These are phyloP conservation scores for Teunomyces pallodes DNA, from an alignment of 805 yeast genomes.

Conservation along the genomic window DNA sequence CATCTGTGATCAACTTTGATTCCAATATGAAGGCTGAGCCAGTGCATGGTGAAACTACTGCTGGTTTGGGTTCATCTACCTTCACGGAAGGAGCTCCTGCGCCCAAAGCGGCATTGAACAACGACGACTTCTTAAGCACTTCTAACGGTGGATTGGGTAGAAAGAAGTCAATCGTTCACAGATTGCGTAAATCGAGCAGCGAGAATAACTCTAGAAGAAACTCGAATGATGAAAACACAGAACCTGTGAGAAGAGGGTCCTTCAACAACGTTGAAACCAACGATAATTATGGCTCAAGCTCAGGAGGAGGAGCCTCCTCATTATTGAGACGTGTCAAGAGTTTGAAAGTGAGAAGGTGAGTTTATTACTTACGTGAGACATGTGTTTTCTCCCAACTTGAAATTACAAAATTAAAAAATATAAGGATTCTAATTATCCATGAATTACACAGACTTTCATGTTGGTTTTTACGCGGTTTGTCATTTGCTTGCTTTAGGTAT, in stretches of 20 bases:
- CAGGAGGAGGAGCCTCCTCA: slow-evolving; percentile 29
- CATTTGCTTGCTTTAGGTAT: not conserved
- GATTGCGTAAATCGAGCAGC: slow-evolving; percentile 47
- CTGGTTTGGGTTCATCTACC: slow-evolving; percentile 89
- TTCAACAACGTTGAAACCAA: slow-evolving; percentile 8
- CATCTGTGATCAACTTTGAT: slow-evolving; percentile 65
- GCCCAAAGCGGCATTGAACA: slow-evolving; percentile 35
- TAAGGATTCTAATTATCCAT: not conserved
- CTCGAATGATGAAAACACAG: slow-evolving; percentile 23
- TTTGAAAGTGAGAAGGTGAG: slow-evolving; percentile 62
- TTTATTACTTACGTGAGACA: not conserved
- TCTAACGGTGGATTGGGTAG: slow-evolving; percentile 56
- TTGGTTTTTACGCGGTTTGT: not conserved
- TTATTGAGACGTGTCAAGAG: slow-evolving; percentile 84
- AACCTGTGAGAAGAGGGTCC: slow-evolving; percentile 13
- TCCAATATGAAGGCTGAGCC: slow-evolving; percentile 64
- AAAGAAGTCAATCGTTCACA: slow-evolving; percentile 79
- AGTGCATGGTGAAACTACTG: slow-evolving; percentile 81
- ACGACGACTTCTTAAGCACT: slow-evolving; percentile 25
- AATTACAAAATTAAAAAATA: not conserved
- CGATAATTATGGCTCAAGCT: slow-evolving; percentile 10
- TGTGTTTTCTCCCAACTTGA: not conserved
- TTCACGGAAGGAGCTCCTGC: slow-evolving; percentile 98
- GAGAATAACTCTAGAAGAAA: slow-evolving; percentile 30
- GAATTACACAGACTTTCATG: not conserved